A percentile compares a stretch with the other conserved stretches of the same genome.
Conservation (phyloP, 441 rosid species). For the Erodium trifolium region DNA sequence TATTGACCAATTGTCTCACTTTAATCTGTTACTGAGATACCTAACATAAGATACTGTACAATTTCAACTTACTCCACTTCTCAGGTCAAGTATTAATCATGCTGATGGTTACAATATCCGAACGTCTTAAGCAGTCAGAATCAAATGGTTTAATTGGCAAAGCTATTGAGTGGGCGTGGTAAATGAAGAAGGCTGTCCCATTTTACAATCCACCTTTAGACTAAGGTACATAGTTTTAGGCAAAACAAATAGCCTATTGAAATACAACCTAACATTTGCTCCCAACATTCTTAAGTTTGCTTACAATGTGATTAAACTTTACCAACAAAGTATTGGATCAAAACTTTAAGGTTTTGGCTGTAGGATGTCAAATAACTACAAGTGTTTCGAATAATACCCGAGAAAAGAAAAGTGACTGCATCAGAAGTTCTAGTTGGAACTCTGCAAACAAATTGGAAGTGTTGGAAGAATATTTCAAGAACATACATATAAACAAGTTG, state of each 20-base stretch:
- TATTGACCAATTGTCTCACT: neutral
- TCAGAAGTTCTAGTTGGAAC: constrained; percentile 84
- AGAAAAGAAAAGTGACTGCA: constrained; percentile 91
- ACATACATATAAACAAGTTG: neutral
- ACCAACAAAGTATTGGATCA: constrained; percentile 14
- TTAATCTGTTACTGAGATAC: constrained; percentile 4
- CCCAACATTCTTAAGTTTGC: constrained; percentile 1
- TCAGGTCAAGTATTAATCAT: constrained; percentile 1
- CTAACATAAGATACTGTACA: neutral
- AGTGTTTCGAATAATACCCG: constrained; percentile 49
- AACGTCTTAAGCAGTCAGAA: neutral
- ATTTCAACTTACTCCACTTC: neutral
- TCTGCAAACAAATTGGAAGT: constrained; percentile 42
- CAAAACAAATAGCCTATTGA: neutral
- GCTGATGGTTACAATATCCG: neutral
- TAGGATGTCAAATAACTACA: constrained; percentile 16
- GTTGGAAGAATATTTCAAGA: constrained; percentile 10
- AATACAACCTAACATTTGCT: neutral
- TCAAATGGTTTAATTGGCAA: neutral
- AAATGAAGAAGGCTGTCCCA: neutral
- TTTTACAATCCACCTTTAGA: neutral
- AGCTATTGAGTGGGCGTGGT: neutral
- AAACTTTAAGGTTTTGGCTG: constrained; percentile 17
- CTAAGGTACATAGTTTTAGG: neutral
- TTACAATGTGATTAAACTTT: constrained; percentile 7